Evolutionary conservation across 1,284 basidiomycete genomes (phyloP), one percentile per base, ranked within the genome.

Genomic region (Cutaneotrichosporon dermatis): DNA sequence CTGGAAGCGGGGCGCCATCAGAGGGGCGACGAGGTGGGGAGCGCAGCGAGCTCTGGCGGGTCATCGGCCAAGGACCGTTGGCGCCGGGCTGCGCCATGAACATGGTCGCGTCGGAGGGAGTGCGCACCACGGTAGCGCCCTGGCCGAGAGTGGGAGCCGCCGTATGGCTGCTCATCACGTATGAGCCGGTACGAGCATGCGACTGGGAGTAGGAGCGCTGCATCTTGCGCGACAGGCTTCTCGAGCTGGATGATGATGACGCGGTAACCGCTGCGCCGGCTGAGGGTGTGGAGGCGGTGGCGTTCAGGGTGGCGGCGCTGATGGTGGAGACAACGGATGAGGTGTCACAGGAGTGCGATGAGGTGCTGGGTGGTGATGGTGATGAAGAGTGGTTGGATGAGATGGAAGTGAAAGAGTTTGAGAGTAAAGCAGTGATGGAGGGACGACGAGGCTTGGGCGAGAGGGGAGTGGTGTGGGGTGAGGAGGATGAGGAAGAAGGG

Each of bases 111-210:
- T 72, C 71, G 16, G 61, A 53, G 6, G 71, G 71, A 1, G 66
- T 70, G 13, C 69, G 60, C 8, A 72, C 71, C 11, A 72, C 62
- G 6, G 58, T 59, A 0, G 69, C 69, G n/a, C 69, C 69, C 40
- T 58, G 54, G 1, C 63, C 63, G 34, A 65, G 64, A 0, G 51
- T 45, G 2, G 43, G 35, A n/a, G 37, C 12, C 0, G 34, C 45
- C 1, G 41, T 15, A 9, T 54, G 59, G 0, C 11, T 36, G 33
- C 6, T 49, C 13, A 36, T 49, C 49, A 51, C 10, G 49, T 49
- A 40, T 6, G 54, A 51, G n/a, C 51, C 50, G 7, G 50, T 51
- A 39, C 50, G 51, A 0, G 57, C 52, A 36, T 51, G 56, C 0
- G 59, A 57, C 7, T 59, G 58, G 11, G 62, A 64, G 57, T 59